Conservation (phyloP, 495 filamentous ascomycete genomes). For the Daldinia childiae region DNA sequence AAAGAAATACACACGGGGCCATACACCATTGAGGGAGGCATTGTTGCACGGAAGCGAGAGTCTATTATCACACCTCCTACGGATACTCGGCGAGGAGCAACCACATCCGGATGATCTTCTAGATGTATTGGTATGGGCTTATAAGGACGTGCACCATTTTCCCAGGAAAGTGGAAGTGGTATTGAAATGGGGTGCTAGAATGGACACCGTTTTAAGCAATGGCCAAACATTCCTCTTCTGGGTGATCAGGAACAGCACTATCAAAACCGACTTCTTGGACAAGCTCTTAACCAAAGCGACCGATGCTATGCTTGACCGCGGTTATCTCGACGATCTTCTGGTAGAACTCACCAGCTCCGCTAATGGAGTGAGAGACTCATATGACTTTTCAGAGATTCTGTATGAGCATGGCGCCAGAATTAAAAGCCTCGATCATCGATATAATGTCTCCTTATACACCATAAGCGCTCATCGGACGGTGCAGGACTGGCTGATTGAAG, state of each 20-base stretch:
- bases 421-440: background rate
- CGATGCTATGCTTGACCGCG: background rate
- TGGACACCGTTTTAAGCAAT: background rate
- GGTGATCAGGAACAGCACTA: background rate
- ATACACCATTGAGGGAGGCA: background rate
- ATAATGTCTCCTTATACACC: background rate
- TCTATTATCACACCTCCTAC: background rate
- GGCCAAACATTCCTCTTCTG: background rate
- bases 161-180: background rate
- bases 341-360: background rate
- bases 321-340: background rate
- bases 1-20: background rate
- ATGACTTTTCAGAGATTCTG: background rate
- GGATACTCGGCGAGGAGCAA: background rate
- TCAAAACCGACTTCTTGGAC: background rate
- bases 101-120: background rate
- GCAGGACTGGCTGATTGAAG: background rate
- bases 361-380: rapidly evolving
- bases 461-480: background rate
- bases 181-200: background rate
- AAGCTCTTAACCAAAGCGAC: background rate
- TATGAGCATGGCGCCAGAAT: background rate
- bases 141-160: background rate
- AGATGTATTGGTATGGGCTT: background rate
- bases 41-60: background rate